These are phyloP conservation scores for Gynandropsis gynandra DNA, from an alignment of 345 rosid genomes.

Conservation along the genomic window DNA sequence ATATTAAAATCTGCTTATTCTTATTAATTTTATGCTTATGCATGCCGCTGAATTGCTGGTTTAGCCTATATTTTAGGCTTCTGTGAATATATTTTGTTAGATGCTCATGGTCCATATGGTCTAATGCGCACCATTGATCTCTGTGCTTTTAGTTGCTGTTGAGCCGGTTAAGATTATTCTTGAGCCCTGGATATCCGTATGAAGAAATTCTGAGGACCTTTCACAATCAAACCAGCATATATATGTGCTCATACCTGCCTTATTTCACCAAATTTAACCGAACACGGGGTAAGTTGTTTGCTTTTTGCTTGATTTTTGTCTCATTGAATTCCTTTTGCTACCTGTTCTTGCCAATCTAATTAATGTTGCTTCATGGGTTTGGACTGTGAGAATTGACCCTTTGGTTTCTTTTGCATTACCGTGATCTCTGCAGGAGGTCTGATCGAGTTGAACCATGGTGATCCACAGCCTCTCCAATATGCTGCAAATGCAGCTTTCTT, in stretches of 20 bases:
- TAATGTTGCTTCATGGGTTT: background rate
- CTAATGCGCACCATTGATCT: too few relatives aligned
- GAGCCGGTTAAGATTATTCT: conserved; percentile 77
- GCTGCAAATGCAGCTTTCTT: conserved; percentile 87
- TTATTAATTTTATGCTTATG: too few relatives aligned
- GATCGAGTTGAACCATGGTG: conserved; percentile 83
- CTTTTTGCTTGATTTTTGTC: conserved; percentile 8
- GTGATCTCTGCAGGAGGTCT: conserved; percentile 55
- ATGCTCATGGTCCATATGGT: too few relatives aligned
- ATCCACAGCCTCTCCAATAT: conserved; percentile 95
- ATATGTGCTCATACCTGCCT: conserved; percentile 78
- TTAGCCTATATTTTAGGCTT: too few relatives aligned
- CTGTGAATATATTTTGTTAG: too few relatives aligned
- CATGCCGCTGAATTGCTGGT: too few relatives aligned
- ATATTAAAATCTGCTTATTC: too few relatives aligned
- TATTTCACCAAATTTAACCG: conserved; percentile 60
- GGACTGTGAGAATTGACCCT: background rate
- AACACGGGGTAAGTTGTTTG: conserved; percentile 45
- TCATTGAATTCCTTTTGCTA: conserved; percentile 2
- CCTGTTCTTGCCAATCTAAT: conserved; percentile 17
- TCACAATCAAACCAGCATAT: conserved; percentile 78
- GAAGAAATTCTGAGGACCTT: conserved; percentile 82
- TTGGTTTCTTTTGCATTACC: conserved; percentile 15
- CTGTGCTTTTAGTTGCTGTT: conserved; percentile 51
- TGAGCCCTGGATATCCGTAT: conserved; percentile 89